Base-by-base conservation (phyloP, 257 asterid genomes). In the Ilex aquifolium region DNA sequence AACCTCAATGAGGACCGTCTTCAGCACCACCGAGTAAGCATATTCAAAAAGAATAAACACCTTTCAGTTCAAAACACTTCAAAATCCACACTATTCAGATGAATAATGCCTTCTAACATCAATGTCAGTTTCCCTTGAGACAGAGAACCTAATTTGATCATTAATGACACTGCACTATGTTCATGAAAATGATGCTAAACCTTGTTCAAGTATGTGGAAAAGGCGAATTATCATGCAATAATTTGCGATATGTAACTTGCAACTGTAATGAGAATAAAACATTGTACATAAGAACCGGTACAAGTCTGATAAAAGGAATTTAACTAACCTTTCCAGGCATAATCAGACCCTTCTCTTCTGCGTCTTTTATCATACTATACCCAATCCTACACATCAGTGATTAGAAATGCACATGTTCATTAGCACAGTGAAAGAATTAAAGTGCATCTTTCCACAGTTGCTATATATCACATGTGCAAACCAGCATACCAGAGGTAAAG, bases 261-360 rank as follows among this genome's bases (percentile, higher is more conserved):
- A 36, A 36, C 8, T 36, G 42, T 36, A 36, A 36, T 36, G 5
- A 4, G 42, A 36, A 36, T 36, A 36, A 36, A 36, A 36, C 8
- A 8, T 36, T 36, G 42, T 36, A 36, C 8, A 8, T 36, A 36
- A 36, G 42, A 8, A 36, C 8, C 42, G 7, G 8, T 36, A 36
- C 42, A 36, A 4, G 42, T 36, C 42, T 36, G 42, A 36, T 36
- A 36, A 36, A 13, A 57, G 16, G 51, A 58, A 65, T 13, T 54
- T 29, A 65, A 61, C 71, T 44, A 60, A 80, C 85, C 80, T 80
- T 74, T 40, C 79, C 85, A 60, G 80, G 85, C 42, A 71, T 57
- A 59, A 80, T 80, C 29, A 76, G 65, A 16, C 79, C 85, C 60
- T 77, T 80, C 32, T 80, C 85, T 72, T 80, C 85, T 56, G 85